Evolutionary conservation across 2,329 filamentous ascomycete species (phyloP).

Genomic region (Westerdykella sp.): DNA sequence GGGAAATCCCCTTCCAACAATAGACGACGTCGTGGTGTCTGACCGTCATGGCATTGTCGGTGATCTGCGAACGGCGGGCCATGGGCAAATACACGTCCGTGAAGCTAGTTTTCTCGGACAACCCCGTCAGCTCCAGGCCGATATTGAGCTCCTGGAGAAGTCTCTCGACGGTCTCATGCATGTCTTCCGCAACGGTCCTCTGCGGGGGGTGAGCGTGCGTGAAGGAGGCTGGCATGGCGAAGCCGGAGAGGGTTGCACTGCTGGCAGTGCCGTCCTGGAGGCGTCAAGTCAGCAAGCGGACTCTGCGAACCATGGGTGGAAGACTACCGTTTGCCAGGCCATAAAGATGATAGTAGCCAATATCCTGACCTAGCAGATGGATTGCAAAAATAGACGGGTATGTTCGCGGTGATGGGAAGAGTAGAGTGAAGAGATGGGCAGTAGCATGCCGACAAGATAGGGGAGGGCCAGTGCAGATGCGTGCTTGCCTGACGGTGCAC

Average conservation of each 20-base stretch:
- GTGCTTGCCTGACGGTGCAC: no score
- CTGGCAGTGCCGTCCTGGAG: no score
- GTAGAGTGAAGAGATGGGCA: no score
- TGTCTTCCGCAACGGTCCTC: no score
- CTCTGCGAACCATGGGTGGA: background rate
- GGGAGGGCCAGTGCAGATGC: no score
- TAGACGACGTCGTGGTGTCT: slow-evolving; percentile 30
- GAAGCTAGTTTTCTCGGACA: background rate
- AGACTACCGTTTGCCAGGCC: background rate
- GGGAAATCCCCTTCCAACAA: slow-evolving; percentile 32
- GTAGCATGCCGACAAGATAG: no score
- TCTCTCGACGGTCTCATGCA: slow-evolving; percentile 1
- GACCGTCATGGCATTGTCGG: slow-evolving; percentile 3
- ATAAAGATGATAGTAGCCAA: background rate
- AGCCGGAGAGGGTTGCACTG: no score
- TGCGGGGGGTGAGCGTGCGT: slow-evolving; percentile 16
- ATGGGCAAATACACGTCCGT: slow-evolving; percentile 18
- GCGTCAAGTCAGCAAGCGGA: no score
- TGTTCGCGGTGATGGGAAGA: no score
- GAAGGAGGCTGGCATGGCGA: no score
- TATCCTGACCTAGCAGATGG: background rate
- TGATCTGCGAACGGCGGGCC: slow-evolving; percentile 15
- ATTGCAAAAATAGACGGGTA: background rate
- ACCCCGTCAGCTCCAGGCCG: slow-evolving; percentile 9
- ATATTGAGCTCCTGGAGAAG: slow-evolving; percentile 8